Conservation (phyloP, 2,329 filamentous ascomycete species). For the Ophiocordyceps camponoti-saundersi region DNA sequence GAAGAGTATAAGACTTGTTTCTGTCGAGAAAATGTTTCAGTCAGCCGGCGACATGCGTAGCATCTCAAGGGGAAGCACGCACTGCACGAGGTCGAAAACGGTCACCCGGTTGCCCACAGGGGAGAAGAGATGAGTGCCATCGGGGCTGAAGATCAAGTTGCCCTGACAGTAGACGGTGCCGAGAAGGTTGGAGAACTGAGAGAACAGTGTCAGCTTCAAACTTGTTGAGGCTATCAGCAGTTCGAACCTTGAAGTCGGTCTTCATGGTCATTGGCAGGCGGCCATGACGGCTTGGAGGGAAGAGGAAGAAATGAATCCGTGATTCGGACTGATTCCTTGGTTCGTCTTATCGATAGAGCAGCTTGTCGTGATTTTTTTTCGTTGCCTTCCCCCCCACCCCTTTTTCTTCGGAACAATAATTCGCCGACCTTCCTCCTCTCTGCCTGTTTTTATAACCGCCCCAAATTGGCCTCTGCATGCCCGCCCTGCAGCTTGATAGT, state of each 20-base stretch:
- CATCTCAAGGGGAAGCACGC: neutral
- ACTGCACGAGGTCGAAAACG: slow-evolving; percentile 84
- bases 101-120: slow-evolving; percentile 93
- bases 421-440: neutral
- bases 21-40: slow-evolving; percentile 27
- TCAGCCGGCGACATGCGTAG: neutral
- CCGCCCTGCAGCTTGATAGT: neutral
- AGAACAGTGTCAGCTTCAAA: neutral
- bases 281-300: slow-evolving; percentile 8
- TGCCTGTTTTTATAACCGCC: neutral
- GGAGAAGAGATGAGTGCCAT: slow-evolving; percentile 89
- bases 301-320: slow-evolving; percentile 14
- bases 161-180: slow-evolving; percentile 97
- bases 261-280: slow-evolving; percentile 56
- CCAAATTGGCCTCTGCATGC: neutral
- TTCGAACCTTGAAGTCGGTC: slow-evolving; percentile 85
- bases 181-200: slow-evolving; percentile 89
- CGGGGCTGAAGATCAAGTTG: slow-evolving; percentile 89
- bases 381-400: neutral
- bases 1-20: slow-evolving; percentile 75
- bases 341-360: slow-evolving; percentile 8
- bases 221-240: neutral
- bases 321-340: neutral
- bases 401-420: neutral
- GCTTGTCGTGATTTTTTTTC: neutral